Percentiles rank a stretch among this genome's conserved stretches.
Conservation (phyloP, 1,139 yeast species). For the Yarrowia galli region DNA sequence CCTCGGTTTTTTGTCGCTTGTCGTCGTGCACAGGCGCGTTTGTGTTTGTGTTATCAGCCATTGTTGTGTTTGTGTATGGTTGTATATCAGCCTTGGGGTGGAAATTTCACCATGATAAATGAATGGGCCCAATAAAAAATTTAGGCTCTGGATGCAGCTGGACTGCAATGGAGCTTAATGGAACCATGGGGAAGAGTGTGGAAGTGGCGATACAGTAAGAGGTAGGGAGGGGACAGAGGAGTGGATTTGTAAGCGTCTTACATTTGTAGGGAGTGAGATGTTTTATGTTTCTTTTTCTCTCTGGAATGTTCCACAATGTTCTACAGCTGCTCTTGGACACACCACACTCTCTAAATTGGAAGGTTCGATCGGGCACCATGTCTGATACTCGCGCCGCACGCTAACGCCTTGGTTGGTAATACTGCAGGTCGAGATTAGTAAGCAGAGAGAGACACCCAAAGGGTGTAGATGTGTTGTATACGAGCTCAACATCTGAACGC, state of each 20-base stretch:
- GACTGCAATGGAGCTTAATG: not conserved
- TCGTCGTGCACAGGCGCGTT: constrained; percentile 21
- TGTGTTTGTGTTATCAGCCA: constrained; percentile 22
- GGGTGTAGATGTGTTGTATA: not conserved
- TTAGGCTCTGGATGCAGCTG: constrained; percentile 6
- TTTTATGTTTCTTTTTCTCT: not conserved
- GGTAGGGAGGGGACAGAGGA: not conserved
- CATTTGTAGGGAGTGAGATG: not conserved
- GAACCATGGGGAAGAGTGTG: constrained; percentile 33
- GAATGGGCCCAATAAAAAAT: constrained; percentile 17
- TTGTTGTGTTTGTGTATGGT: not conserved
- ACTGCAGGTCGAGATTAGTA: not conserved
- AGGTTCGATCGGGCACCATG: constrained; percentile 26
- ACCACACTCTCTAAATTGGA: not conserved
- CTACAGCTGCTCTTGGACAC: not conserved
- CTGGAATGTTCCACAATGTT: not conserved
- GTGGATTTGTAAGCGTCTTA: not conserved
- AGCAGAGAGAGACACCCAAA: not conserved
- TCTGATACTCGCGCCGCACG: constrained; percentile 3
- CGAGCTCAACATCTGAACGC: too few species aligned
- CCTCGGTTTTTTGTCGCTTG: constrained; percentile 39
- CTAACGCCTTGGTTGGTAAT: constrained; percentile 7
- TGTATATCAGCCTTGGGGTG: not conserved
- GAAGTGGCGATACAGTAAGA: not conserved
- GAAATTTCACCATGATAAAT: constrained; percentile 9